Evolutionary conservation across 1,139 yeast species (phyloP), one percentile per base, ranked within the genome.

Genomic region (Zygosaccharomyces sapae): DNA sequence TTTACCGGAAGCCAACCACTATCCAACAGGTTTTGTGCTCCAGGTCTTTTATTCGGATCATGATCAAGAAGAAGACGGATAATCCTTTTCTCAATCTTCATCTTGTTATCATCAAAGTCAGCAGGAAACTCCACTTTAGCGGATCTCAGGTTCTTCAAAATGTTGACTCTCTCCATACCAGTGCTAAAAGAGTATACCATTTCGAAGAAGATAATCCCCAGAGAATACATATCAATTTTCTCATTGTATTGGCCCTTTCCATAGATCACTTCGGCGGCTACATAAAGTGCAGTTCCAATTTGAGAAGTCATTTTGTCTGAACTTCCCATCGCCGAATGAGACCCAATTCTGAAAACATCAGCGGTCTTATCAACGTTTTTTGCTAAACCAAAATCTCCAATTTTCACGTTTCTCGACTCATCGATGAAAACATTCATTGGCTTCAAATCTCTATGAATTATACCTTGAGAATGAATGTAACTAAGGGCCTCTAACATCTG

Each of bases 321-420:
- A 42, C 63, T 59, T 1, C 63, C 63, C 2, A 55, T 49, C 30
- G 56, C 53, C 20, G 56, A 55, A n/a, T 73, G 41, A 65, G 71
- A 24, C 34, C 69, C 72, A 13, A 61, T 47, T 31, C 61, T 66
- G 5, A 65, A 49, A 5, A 65, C 54, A 22, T 68, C 67, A 2
- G 61, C 72, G 53, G 68, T 71, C 67, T 63, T 78, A 75, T 69
- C 92, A 52, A 79, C 82, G 57, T 82, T 86, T 58, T 89, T 90
- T 0, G 98, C 99, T 48, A 94, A 75, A 0, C 98, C 99, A 67
- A 94, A 94, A 63, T 94, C 98, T 55, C 99, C 98, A 31, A 94
- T 86, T 64, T 94, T 94, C 47, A 92, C 81, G 62, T 90, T 88
- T 57, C 86, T 83, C 0, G 87, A 79, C 55, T 85, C 84, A 66